Evolutionary conservation across 192 early-diverging fungal species (phyloP), one percentile per base, ranked within the genome.

Genomic region (Neocallimastix lanati): DNA sequence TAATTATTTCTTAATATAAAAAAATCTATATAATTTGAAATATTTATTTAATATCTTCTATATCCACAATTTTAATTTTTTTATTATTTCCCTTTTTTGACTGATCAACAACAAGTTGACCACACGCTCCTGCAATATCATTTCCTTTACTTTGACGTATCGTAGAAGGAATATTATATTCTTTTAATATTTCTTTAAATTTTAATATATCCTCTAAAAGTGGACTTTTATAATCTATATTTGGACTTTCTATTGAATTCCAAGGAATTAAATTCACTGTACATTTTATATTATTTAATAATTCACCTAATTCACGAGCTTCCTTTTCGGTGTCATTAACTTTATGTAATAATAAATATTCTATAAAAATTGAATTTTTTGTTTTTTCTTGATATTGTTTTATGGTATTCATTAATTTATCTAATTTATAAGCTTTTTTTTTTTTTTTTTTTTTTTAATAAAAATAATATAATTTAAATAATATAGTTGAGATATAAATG

Each of bases 261-360:
- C 88, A 90, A 6, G 88, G 88, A 76, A 90, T 90, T 28, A 90
- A 81, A 80, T 90, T 90, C 77, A 88, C 83, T 28, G 81, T 80
- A 78, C 30, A 36, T 76, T 77, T 36, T 15, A 79, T 36, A 27
- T 78, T 81, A 18, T 84, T 77, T 76, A 88, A 82, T 12, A 89
- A 83, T 38, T 82, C 37, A 13, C 88, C 88, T 12, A 89, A 83
- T 36, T 86, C 78, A 77, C 85, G 83, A 13, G 87, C 88, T 21
- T 83, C 82, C 76, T 82, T 81, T 12, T 29, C 36, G 0, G 86
- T 79, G 38, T 85, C 84, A 84, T 90, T 90, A 76, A 90, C 81
- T 36, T 86, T 82, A 28, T 29, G 78, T 40, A 90, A 87, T 35
- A 90, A 76, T 29, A 90, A 86, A 79, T 88, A 90, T 78, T 90